Evolutionary conservation across 2,329 filamentous ascomycete genomes (phyloP).

Genomic region (Fusarium poae): DNA sequence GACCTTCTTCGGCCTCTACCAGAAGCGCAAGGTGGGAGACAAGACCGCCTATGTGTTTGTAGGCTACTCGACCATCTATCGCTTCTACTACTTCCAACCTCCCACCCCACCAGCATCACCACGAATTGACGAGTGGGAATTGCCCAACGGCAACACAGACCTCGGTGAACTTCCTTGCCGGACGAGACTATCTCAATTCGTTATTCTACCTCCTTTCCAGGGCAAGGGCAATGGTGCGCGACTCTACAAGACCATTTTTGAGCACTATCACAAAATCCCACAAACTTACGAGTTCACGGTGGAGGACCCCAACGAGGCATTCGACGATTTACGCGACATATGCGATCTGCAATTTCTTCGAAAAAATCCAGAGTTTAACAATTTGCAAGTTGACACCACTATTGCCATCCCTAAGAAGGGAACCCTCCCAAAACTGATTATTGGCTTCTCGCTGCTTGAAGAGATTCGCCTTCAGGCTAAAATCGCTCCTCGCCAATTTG

Average conservation of each 20-base stretch:
- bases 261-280: conserved; percentile 73
- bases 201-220: conserved; percentile 91
- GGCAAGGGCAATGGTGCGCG: conserved; percentile 80
- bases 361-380: conserved; percentile 67
- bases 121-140: conserved; percentile 57
- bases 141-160: conserved; percentile 60
- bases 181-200: conserved; percentile 90
- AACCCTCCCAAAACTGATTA: conserved; percentile 63
- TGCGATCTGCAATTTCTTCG: conserved; percentile 78
- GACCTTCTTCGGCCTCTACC: conserved; percentile 90
- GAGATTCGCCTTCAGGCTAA: conserved; percentile 72
- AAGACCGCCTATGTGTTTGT: conserved; percentile 81
- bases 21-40: conserved; percentile 66
- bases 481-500: conserved; percentile 82
- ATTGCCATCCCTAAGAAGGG: conserved; percentile 64
- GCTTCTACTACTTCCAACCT: conserved; percentile 77
- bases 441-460: conserved; percentile 69
- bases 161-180: conserved; percentile 77
- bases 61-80: conserved; percentile 91
- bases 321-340: conserved; percentile 83
- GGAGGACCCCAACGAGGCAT: conserved; percentile 91
- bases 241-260: conserved; percentile 85
- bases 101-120: conserved; percentile 60
- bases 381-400: conserved; percentile 67
- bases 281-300: conserved; percentile 88